Base-by-base conservation (phyloP, 2,329 filamentous ascomycete genomes). In the Alternaria sp. region DNA sequence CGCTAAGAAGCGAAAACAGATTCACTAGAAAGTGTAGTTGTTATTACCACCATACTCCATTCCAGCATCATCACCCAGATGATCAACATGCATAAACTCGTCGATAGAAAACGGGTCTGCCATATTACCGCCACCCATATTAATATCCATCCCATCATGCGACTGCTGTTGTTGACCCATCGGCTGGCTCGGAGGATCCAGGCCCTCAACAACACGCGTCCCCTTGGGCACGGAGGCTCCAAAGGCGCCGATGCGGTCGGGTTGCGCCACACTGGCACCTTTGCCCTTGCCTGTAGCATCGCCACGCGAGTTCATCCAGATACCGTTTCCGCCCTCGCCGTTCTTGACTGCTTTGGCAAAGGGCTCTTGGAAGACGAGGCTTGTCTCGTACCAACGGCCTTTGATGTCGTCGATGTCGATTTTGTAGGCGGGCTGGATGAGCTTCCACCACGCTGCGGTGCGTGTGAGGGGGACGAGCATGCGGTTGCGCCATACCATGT, bases 331-430 rank as follows among this genome's bases (percentile, higher is more conserved):
- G 8, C 81, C 77, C 26, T 80, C 77, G 23, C 82, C 81, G 17
- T 78, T 73, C 28, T 80, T 73, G 61, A 82, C 65, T 62, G 64
- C 65, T 57, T 77, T 62, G 66, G 76, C 58, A 73, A 75, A 73
- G 11, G 73, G 69, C 5, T 78, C 71, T 25, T 73, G 69, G 23
- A 87, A 81, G 4, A 88, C 77, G 1, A 84, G 73, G 45, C 80
- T 82, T 3, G 84, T 84, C 73, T 89, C 87, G 73, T 89, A 89
- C 87, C 87, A 89, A 10, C 87, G 82, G 8, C 87, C 87, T 71
- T 87, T 87, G 68, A 88, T 76, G 44, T 87, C 84, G 15, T 81
- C 72, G 8, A 87, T 73, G 3, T 80, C 75, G 9, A 85, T 57
- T 13, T 75, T 77, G 2, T 71, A 63, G 13, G 62, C 62, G 1